Base-by-base conservation (phyloP, 169 alveolate genomes). In the Plasmodium inui region DNA sequence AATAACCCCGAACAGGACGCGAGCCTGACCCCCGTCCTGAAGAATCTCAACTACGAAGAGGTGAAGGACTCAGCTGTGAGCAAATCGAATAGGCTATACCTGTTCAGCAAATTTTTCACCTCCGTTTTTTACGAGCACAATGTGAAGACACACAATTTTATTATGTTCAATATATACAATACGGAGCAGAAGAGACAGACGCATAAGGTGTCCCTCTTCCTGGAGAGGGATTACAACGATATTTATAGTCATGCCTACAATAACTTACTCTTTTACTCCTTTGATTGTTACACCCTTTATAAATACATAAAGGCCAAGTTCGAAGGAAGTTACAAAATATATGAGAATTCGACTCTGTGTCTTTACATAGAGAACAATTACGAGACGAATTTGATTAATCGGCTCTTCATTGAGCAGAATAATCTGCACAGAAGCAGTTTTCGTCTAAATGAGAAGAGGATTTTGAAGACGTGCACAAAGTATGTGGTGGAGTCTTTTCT, bases 151-250 rank as follows among this genome's bases (percentile, higher is more conserved):
- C 93, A 86, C 39, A 86, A 86, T 86, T 86, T 74, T 57, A 86
- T 86, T 53, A 86, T 86, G 93, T 86, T 86, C 17, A 86, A 86
- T 76, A 86, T 86, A 30, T 86, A 86, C 14, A 86, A 86, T 28
- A 86, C 81, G 22, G 93, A 86, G 26, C 93, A 86, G 61, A 86
- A 55, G 67, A 86, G 93, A 74, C 93, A 86, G 22, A 86, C 93
- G 28, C 93, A 86, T 41, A 86, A 86, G 7, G 93, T 86, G 39
- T 74, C 93, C 26, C 70, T 86, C 19, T 74, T 86, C 67, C 39
- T 55, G 41, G 93, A 86, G 67, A 86, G 80, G 32, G 93, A 86
- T 32, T 86, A 86, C 70, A 50, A 57, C 67, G 74, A 86, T 37
- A 76, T 86, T 26, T 86, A 53, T 70, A 73, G 61, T 74, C 44